phyloP scores from a whole-genome alignment of 106 monocot species.

The Phalaenopsis aphrodite region DNA sequence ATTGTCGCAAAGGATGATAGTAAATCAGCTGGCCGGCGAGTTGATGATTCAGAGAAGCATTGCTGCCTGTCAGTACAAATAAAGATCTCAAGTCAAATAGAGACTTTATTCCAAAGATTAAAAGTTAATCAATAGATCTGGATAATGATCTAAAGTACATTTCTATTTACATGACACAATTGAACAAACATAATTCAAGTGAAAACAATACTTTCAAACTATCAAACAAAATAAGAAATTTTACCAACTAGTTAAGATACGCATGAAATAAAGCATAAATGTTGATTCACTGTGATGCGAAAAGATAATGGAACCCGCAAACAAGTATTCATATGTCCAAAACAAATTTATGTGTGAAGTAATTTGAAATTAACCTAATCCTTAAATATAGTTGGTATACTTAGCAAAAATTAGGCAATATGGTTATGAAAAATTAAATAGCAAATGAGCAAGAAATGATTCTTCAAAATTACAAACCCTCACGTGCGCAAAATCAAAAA shows the following conservation, averaged over 20 bases:
- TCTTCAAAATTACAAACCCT: no score
- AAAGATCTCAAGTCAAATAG: not conserved
- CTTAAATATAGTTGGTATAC: not conserved
- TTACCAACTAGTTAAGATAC: not conserved
- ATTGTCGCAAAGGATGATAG: constrained; percentile 86
- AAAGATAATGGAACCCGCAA: not conserved
- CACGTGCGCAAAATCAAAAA: no score
- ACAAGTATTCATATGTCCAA: not conserved
- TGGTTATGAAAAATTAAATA: not conserved
- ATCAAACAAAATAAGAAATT: not conserved
- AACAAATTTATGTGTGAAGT: not conserved
- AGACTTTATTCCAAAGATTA: not conserved
- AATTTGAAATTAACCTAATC: constrained; percentile 1
- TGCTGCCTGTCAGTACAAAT: constrained; percentile 48
- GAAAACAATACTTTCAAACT: not conserved
- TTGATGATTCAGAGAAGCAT: constrained; percentile 84
- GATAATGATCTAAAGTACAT: not conserved
- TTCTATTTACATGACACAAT: not conserved
- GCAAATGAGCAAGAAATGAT: no score
- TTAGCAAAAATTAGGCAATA: not conserved
- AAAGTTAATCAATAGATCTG: not conserved
- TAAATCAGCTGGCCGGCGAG: constrained; percentile 67
- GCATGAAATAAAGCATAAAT: not conserved
- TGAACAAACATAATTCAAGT: not conserved
- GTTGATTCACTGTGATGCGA: not conserved